Base-by-base conservation (phyloP, 2,329 filamentous ascomycete species). In the Cyphellophora attinorum region DNA sequence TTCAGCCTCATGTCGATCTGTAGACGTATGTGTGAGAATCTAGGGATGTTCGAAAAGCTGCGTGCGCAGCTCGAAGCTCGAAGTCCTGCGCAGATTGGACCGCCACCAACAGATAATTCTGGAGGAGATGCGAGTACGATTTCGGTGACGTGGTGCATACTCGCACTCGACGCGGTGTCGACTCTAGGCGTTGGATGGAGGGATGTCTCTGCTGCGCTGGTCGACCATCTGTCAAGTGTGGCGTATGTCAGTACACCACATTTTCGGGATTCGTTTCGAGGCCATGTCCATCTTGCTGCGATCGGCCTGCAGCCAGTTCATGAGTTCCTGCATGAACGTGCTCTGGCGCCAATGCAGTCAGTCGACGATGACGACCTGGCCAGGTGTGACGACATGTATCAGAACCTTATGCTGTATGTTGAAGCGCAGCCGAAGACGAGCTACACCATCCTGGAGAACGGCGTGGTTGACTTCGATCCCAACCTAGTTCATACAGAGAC, bases 251-350 rank as follows among this genome's bases (percentile, higher is more conserved):
- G 34, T 11, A 40, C 44, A n/a, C 46, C 46, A 5, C 42, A 48
- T 29, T 41, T 48, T 23, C 38, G 40, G 16, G 46, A 49, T 32
- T 44, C 39, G 13, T 46, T 42, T 27, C 38, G 38, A 11, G 44
- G 34, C 19, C 44, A 49, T 28, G 36, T 36, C 3, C 44, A 49
- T 27, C 33, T 49, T 13, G 35, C 42, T 11, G 45, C 45, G 6
- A 47, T 49, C 15, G 45, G 40, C 16, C 30, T 49, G 14, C 44
- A 47, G 27, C 46, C 46, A n/a, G 31, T 49, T 11, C 46, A 49
- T 23, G 34, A 38, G 6, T 49, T 47, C 39, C 32, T 48, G 16
- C 33, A 43, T 23, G 40, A 45, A 3, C 45, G 43, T 25, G 33
- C 35, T 19, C 28, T 34, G 11, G 33, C 32, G 3, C 27, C 34